phyloP scores from a whole-genome alignment of 495 filamentous ascomycete species.

The Echria macrotheca region DNA sequence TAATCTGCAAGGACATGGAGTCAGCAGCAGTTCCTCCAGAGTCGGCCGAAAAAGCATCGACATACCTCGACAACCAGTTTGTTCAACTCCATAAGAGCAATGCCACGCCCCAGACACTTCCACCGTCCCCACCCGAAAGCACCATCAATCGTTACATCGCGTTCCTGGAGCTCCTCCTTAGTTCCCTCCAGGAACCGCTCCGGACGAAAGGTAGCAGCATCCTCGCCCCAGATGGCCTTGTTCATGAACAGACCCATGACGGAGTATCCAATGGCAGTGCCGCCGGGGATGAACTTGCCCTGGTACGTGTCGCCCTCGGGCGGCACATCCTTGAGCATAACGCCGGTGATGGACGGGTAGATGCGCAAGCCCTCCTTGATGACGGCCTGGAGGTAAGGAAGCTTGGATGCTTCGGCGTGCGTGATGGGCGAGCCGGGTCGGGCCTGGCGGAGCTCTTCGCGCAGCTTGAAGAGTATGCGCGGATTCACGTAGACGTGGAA shows the following conservation, averaged over 20 bases:
- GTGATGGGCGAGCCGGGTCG: constrained; percentile 10
- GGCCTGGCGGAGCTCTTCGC: not conserved
- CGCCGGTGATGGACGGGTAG: constrained; percentile 34
- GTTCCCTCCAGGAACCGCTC: constrained; percentile 48
- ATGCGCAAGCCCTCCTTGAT: constrained; percentile 44
- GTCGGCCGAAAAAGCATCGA: not conserved
- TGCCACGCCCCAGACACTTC: not conserved
- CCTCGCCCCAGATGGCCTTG: constrained; percentile 28
- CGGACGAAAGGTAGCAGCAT: constrained; percentile 44
- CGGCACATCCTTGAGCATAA: constrained; percentile 32
- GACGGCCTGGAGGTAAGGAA: constrained; percentile 42
- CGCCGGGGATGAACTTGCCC: constrained; percentile 40
- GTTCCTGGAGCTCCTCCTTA: constrained; percentile 14
- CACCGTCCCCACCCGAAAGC: not conserved
- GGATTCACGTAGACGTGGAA: not conserved
- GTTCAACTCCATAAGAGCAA: not conserved
- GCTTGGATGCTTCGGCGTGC: constrained; percentile 28
- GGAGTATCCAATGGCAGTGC: constrained; percentile 45
- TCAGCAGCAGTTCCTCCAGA: no score
- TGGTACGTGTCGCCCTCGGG: constrained; percentile 19
- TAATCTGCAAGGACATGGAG: no score
- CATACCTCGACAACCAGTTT: not conserved
- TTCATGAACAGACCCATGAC: constrained; percentile 22
- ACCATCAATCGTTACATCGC: not conserved
- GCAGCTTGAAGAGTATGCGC: not conserved